Evolutionary conservation across 2,329 filamentous ascomycete genomes (phyloP), one percentile per base, ranked within the genome.

Genomic region (Talaromyces islandicus): DNA sequence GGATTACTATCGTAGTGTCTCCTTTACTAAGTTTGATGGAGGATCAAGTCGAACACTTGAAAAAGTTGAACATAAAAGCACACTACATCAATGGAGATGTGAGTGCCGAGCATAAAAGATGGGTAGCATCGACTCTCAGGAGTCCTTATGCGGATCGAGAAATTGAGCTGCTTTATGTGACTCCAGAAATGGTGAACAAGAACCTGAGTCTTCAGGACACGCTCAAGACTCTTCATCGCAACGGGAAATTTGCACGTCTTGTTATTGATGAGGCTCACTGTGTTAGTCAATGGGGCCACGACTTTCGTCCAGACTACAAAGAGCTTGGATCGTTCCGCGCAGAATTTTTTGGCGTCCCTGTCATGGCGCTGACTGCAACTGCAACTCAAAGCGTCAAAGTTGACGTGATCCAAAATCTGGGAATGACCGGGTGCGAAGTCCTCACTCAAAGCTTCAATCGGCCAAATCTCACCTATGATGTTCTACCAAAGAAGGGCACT

Each of bases 181-280:
- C 94, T 0, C 94, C 94, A 0, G 94, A 99, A 76, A 97, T 97
- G 93, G 82, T 99, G 56, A 91, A 82, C 77, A 93, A 92, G 71
- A 99, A 88, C 71, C 73, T 81, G 48, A 77, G 78, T 2, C 89
- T 97, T 73, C 78, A 86, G 60, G 82, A 80, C 56, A 83, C 81
- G 2, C 81, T 99, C 64, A 77, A 84, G 56, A 80, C 79, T 2
- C 80, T 99, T n/a, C 83, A 96, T 72, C 74, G 75, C 14, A 85
- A 85, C 56, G 79, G 82, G 3, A 90, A 88, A 67, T 85, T 99
- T 57, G 93, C 95, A 17, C 86, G 94, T 27, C 85, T 99, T 54
- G 94, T 99, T 57, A 96, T 99, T 64, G 94, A 99, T 67, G 95
- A 99, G 77, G 94, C 94, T n/a, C 94, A 99, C 73, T 99, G 94